Evolutionary conservation across 495 filamentous ascomycete species (phyloP), one percentile per base, ranked within the genome.

Genomic region (Penicillium tannophilum): DNA sequence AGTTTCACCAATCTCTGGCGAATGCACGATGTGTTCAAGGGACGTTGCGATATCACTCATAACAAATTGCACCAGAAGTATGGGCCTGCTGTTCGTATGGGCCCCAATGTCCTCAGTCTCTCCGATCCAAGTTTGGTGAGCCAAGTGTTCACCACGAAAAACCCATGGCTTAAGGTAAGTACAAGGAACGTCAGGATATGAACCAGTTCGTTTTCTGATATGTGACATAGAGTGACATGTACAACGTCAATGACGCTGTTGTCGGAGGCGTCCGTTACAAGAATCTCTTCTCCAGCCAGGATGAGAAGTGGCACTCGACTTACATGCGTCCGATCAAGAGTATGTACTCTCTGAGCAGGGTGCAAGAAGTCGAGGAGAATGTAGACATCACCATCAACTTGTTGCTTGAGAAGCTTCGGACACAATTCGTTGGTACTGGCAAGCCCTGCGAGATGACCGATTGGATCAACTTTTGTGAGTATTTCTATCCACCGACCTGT

Each of bases 401-500:
- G 3, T 58, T 76, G 16, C 55, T 66, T 28, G 52, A 64, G 1
- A 61, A 72, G 45, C 48, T 74, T 0, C 62, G 59, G 2, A 1
- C 26, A 4, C 58, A 51, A 16, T 74, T 66, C 39, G 62, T 60
- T 0, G 61, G 50, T 31, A 42, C 66, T 0, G 60, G 52, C 2
- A 71, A 63, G 33, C 28, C 59, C 1, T 76, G 66, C 24, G 68
- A 73, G 30, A 60, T 78, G 2, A 67, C 67, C 14, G 56, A 72
- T 10, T 82, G 75, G 77, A 51, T 82, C 28, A 72, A 77, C 56
- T 78, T 63, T 51, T 83, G 70, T 73, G 44, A 59, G 58, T 59
- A 41, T 28, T 48, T 16, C 6, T 42, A 17, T 16, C 9, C 6
- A 31, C 16, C 23, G 41, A 17, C n/a, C 8, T 16, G 9, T 4